Base-by-base conservation (phyloP, 495 filamentous ascomycete genomes). In the Penicillium turbatum region DNA sequence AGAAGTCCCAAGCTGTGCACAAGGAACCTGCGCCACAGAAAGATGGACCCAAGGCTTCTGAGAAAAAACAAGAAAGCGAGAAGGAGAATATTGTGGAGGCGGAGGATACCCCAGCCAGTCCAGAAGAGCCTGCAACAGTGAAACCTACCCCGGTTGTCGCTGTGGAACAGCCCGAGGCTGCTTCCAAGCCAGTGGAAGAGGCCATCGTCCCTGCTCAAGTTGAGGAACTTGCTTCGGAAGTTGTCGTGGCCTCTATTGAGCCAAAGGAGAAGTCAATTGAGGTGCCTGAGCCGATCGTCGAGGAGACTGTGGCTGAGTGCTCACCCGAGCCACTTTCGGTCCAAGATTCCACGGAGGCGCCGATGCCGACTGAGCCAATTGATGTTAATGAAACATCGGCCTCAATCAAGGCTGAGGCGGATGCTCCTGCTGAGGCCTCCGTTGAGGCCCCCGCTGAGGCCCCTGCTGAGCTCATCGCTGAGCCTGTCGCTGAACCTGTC, bases 31-130 rank as follows among this genome's bases (percentile, higher is more conserved):
- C 31, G 5, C 35, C 37, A 11, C 32, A 30, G 6, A 60, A 60
- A 43, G 53, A 58, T 6, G 55, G 53, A 40, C 12, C 15, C 2
- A 56, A 63, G 32, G 10, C 51, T 37, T 13, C 31, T 16, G 42
- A 45, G 9, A 24, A 51, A n/a, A 40, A 35, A 26, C 49, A 55
- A 13, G 65, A 62, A 21, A 64, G 50, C 13, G 61, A 58, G 31
- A 62, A 66, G 47, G 66, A 68, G 43, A 66, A 65, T 40, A 44
- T 58, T 15, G 57, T 60, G 29, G 47, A 58, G 12, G 17, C 45
- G 29, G 47, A 58, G 12, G 17, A 42, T 49, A 38, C 38, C 3
- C 19, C 44, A 8, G 29, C 27, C 13, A 55, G 53, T 29, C 42
- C 56, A 0, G 54, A 62, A 40, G 57, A 64, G 32, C 41, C 55